Evolutionary conservation across 2,329 filamentous ascomycete genomes (phyloP).

Genomic region (Alternaria novae-zelandiae): DNA sequence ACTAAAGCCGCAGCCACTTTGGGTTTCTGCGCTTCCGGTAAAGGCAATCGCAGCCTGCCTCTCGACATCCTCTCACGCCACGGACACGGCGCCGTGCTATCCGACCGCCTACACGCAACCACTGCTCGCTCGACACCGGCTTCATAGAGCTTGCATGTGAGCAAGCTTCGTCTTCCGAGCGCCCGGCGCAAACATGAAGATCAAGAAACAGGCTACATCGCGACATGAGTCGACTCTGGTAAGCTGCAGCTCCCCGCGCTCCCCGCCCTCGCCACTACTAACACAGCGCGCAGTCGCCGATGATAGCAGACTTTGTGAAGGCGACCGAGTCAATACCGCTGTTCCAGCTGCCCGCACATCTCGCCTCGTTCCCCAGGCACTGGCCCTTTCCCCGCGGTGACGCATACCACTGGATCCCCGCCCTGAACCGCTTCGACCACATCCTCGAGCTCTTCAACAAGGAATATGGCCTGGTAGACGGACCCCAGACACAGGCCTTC

Average conservation of each 20-base stretch:
- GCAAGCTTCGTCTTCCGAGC: slow-evolving; percentile 43
- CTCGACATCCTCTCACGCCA: slow-evolving; percentile 2
- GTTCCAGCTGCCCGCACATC: slow-evolving; percentile 76
- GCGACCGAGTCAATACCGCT: slow-evolving; percentile 72
- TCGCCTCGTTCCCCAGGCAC: slow-evolving; percentile 80
- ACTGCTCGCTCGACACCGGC: slow-evolving; percentile 5
- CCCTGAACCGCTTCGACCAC: slow-evolving; percentile 91
- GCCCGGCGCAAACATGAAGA: slow-evolving; percentile 57
- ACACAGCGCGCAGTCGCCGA: slow-evolving; percentile 72
- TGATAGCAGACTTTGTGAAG: slow-evolving; percentile 80
- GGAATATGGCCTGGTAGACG: slow-evolving; percentile 79
- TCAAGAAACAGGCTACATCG: slow-evolving; percentile 62
- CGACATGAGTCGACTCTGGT: slow-evolving; percentile 61
- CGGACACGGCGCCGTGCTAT: background rate
- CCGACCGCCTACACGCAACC: background rate
- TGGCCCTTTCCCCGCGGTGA: slow-evolving; percentile 97
- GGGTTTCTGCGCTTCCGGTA: slow-evolving; percentile 10
- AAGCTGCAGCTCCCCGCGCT: slow-evolving; percentile 21
- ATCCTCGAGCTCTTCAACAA: slow-evolving; percentile 82
- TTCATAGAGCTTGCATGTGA: slow-evolving; percentile 37
- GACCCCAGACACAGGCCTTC: slow-evolving; percentile 82
- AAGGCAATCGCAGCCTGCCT: slow-evolving; percentile 20
- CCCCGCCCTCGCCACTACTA: slow-evolving; percentile 1
- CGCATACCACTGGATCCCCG: slow-evolving; percentile 96
- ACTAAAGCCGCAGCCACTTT: slow-evolving; percentile 2